A percentile compares a stretch with the other conserved stretches of the same genome.
Conservation (phyloP, 768 basidiomycete species). For the Auricularia cornea region DNA sequence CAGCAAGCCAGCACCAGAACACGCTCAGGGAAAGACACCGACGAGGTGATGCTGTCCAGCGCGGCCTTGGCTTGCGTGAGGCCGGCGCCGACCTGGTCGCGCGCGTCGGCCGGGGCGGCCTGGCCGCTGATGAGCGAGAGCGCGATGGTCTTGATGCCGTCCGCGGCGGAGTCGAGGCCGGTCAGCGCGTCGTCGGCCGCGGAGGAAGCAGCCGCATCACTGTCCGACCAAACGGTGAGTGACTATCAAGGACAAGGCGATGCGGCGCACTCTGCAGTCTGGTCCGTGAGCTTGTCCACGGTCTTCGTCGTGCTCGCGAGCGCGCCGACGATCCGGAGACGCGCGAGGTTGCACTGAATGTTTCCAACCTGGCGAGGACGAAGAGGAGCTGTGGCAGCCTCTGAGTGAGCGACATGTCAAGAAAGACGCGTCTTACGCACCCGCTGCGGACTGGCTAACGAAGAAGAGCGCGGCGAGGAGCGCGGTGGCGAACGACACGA, state of each 20-base stretch:
- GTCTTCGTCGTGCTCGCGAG: slow-evolving; percentile 16
- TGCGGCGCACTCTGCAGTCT: background rate
- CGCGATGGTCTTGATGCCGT: slow-evolving; percentile 15
- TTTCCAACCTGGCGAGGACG: slow-evolving; percentile 23
- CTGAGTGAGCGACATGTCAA: background rate
- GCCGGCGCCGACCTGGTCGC: slow-evolving; percentile 14
- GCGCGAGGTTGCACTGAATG: slow-evolving; percentile 26
- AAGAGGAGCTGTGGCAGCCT: slow-evolving; percentile 4
- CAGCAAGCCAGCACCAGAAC: background rate
- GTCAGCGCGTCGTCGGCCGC: background rate
- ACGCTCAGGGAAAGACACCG: background rate
- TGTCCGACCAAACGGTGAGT: background rate
- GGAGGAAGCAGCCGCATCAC: background rate
- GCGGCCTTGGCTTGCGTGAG: slow-evolving; percentile 5
- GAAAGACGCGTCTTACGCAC: background rate
- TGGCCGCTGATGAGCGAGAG: slow-evolving; percentile 16
- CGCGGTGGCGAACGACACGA: background rate
- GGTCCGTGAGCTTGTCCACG: slow-evolving; percentile 10
- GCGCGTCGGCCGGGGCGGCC: slow-evolving; percentile 16
- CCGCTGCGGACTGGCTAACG: background rate
- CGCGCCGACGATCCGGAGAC: slow-evolving; percentile 21
- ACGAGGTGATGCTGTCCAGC: background rate
- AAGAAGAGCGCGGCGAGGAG: background rate
- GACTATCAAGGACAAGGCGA: background rate
- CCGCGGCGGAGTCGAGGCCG: slow-evolving; percentile 7